Evolutionary conservation across 148 eudicot genomes (phyloP), one percentile per base, ranked within the genome.

Genomic region (Pouteria glomerata): DNA sequence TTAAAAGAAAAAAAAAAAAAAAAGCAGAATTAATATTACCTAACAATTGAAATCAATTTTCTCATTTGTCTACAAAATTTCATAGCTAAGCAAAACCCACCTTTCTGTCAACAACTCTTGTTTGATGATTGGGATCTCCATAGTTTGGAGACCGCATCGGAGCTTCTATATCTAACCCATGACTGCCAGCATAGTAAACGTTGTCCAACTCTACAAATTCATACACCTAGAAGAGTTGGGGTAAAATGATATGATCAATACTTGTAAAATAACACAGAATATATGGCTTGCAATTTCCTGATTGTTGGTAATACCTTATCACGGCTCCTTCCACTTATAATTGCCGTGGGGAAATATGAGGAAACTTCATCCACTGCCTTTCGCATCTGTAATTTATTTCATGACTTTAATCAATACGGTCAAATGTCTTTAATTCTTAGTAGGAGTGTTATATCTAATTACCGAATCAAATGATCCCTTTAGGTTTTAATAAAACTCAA

Each of bases 121-220:
- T 73, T 31, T 79, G 79, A 68, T 75, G 68, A 41, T 80, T 80
- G 53, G 77, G 50, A 56, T 84, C 82, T 67, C 57, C 77, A 29
- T 57, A 53, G 64, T 56, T 57, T 41, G 61, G 42, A 67, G 78
- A 78, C 77, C 77, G 81, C 44, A 76, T 44, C 8, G 90, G 88
- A 47, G 86, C 90, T 82, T 80, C 82, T 60, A 87, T 87, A 63
- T 87, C 90, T 83, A 87, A 80, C 57, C 90, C 90, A 30, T 87
- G 90, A 71, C 90, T 87, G 48, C 90, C 90, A 64, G 90, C 90
- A 69, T 87, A 87, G 70, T 78, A 87, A 35, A 86, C 77, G 69
- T 82, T 73, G 55, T 84, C 82, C 35, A 87, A 52, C 67, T 74
- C 71, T 24, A 87, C 88, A 72, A 87, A 87, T 16, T 74, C 83